These are phyloP conservation scores for Candida multigemmis DNA, from an alignment of 805 yeast species.

Conservation along the genomic window DNA sequence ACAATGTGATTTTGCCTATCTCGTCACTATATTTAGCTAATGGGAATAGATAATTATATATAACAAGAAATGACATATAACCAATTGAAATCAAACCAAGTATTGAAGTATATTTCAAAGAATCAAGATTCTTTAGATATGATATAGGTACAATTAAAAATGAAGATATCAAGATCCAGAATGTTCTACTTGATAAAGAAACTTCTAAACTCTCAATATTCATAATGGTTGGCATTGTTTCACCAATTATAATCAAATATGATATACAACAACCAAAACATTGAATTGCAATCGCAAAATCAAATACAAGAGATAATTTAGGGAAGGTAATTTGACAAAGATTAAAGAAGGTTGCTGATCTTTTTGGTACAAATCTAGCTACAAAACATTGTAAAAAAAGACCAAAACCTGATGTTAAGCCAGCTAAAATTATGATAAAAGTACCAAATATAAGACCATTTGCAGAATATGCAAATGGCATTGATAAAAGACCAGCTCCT, in stretches of 20 bases:
- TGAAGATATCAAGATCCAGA: conserved; percentile 52
- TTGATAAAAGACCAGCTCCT: conserved; percentile 73
- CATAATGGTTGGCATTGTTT: conserved; percentile 55
- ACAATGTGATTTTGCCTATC: conserved; percentile 19
- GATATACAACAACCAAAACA: conserved; percentile 67
- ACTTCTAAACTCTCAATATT: conserved; percentile 11
- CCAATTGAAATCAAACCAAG: conserved; percentile 75
- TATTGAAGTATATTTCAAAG: conserved; percentile 78
- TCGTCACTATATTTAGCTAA: conserved; percentile 39
- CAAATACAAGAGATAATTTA: conserved; percentile 50
- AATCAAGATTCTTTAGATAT: conserved; percentile 66
- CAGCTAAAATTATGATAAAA: conserved; percentile 49
- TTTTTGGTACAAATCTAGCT: conserved; percentile 45
- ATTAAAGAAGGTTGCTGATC: conserved; percentile 64
- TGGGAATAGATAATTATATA: conserved; percentile 56
- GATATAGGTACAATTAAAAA: conserved; percentile 51
- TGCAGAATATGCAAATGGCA: conserved; percentile 63
- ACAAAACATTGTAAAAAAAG: conserved; percentile 53
- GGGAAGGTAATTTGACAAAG: conserved; percentile 59
- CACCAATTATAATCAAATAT: conserved; percentile 63
- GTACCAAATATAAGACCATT: conserved; percentile 59
- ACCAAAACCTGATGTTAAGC: conserved; percentile 60
- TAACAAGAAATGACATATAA: conserved; percentile 64
- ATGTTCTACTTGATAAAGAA: conserved; percentile 27
- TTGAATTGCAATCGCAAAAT: conserved; percentile 59